Percentiles rank a stretch among this genome's conserved stretches.
Conservation (phyloP, 768 basidiomycete species). For the Panellus pusillus region DNA sequence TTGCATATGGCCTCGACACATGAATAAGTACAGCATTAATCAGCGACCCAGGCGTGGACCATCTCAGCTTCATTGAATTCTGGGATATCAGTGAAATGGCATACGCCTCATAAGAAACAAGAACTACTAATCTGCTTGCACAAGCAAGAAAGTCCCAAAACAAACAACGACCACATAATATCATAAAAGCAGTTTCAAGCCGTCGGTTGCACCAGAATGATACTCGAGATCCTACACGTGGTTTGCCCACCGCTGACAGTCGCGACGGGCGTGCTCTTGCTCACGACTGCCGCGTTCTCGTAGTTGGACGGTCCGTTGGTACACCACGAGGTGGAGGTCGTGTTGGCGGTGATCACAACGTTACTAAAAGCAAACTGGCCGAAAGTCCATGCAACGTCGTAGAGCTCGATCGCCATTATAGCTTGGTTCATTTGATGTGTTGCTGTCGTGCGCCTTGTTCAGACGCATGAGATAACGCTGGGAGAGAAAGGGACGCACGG, state of each 20-base stretch:
- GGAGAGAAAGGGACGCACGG: not conserved
- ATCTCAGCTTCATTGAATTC: too few species aligned
- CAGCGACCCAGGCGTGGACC: too few species aligned
- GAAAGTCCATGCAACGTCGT: conserved; percentile 18
- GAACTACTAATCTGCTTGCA: too few species aligned
- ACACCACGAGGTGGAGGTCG: conserved; percentile 17
- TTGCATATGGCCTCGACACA: too few species aligned
- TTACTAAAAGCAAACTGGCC: conserved; percentile 19
- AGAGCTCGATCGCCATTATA: conserved; percentile 18
- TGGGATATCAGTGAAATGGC: too few species aligned
- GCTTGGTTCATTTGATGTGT: conserved; percentile 20
- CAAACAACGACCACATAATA: too few species aligned
- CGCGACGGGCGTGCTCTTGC: conserved; percentile 10
- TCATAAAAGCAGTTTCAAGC: not conserved
- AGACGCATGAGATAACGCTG: not conserved
- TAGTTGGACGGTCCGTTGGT: conserved; percentile 16
- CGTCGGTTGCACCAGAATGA: conserved; percentile 10
- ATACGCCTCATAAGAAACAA: too few species aligned
- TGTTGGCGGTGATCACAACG: conserved; percentile 16
- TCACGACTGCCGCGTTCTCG: conserved; percentile 15
- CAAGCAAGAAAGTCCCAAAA: too few species aligned
- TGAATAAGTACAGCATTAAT: too few species aligned
- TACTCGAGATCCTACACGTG: conserved; percentile 14
- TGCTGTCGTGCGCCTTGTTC: not conserved
- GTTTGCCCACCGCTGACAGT: conserved; percentile 13